Evolutionary conservation across 2,329 filamentous ascomycete species (phyloP), one percentile per base, ranked within the genome.

Genomic region (Colletotrichum siamense): DNA sequence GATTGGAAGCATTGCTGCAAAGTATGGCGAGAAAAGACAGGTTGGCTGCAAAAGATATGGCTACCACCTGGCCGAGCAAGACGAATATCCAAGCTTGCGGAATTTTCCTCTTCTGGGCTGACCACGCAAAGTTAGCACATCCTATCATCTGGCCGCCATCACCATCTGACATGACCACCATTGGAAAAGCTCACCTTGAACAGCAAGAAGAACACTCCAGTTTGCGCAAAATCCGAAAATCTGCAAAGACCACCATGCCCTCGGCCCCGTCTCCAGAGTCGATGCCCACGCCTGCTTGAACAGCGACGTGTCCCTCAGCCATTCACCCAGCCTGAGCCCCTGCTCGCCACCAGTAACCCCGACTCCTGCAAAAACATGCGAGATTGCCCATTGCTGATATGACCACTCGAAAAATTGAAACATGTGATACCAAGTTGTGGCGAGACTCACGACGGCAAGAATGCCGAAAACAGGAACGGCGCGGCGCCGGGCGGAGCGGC

Each of bases 241-340:
- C 67, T 82, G 81, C 64, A 79, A 66, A 16, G 80, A 79, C 81
- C 81, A 82, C 80, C 79, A 82, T 6, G 78, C 75, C 22, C 81
- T 74, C 8, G 79, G 69, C 0, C 75, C 73, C 16, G 77, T 80
- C 61, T 80, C 79, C 5, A 81, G 66, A 8, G 79, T 79, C 13
- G 80, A 79, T 6, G 75, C 79, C 81, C 80, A 82, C 1, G 81
- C 81, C 77, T 81, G 79, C 71, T 78, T 77, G 62, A 82, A 82
- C 5, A 81, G 78, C 26, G 74, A 75, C 18, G 81, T 82, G 18
- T 82, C 80, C 6, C 77, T 78, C 9, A 82, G 78, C 81, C 81
- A 82, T 26, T 76, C 69, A 4, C 79, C 79, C 5, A 81, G 69
- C 16, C 77, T 63, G 63, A 81, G 69, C 8, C 34, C 66, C 5